Evolutionary conservation across 2,329 filamentous ascomycete genomes (phyloP).

Genomic region (Fusarium metavorans): DNA sequence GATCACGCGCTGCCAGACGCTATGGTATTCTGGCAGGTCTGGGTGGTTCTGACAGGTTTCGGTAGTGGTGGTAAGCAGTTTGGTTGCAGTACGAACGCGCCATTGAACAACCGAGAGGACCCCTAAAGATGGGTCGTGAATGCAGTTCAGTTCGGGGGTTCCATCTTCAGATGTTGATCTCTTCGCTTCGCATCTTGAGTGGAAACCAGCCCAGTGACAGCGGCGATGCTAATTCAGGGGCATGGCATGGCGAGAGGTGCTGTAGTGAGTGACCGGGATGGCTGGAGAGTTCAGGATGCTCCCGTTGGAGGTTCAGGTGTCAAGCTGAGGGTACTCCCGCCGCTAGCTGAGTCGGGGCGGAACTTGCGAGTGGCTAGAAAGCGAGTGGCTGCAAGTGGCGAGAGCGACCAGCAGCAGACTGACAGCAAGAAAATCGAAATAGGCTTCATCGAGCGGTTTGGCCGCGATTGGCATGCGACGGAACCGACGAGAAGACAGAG

Average conservation of each 20-base stretch:
- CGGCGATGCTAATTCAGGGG: constrained; percentile 1
- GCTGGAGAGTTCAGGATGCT: constrained; percentile 29
- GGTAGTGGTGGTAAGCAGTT: constrained; percentile 9
- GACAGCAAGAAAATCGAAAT: constrained; percentile 4
- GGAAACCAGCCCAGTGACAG: not conserved
- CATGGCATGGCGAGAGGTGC: not conserved
- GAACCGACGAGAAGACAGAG: not conserved
- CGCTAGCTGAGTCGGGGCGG: constrained; percentile 32
- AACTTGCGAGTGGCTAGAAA: constrained; percentile 12
- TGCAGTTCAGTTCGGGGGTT: not conserved
- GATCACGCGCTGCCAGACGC: constrained; percentile 9
- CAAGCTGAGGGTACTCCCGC: constrained; percentile 39
- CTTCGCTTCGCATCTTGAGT: not conserved
- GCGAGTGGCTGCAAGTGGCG: not conserved
- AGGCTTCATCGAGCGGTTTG: not conserved
- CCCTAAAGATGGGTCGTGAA: not conserved
- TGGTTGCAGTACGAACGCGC: not conserved
- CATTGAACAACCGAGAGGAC: not conserved
- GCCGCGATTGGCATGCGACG: constrained; percentile 17
- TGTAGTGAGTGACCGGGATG: constrained; percentile 17
- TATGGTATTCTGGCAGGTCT: constrained; percentile 15
- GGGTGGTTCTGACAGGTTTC: not conserved
- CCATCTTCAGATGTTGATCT: not conserved
- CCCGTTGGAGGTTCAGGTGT: constrained; percentile 29
- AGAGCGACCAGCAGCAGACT: not conserved